These are phyloP conservation scores for Hibiscus mutabilis DNA, from an alignment of 345 rosid species.

Conservation along the genomic window DNA sequence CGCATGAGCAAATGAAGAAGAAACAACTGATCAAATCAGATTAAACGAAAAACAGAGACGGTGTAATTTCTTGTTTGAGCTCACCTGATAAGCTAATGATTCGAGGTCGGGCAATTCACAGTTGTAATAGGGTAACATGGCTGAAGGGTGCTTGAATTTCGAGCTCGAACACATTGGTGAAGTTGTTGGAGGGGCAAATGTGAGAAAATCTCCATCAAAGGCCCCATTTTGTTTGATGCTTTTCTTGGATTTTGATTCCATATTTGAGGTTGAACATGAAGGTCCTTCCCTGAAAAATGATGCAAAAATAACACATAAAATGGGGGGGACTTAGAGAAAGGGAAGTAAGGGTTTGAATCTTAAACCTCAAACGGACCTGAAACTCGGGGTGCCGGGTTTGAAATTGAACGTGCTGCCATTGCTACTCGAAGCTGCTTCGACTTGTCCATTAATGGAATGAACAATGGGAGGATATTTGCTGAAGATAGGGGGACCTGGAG, in stretches of 20 bases:
- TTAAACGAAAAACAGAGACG: neutral
- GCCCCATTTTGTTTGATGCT: slow-evolving; percentile 16
- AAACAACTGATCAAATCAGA: neutral
- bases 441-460: slow-evolving; percentile 24
- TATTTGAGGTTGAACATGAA: slow-evolving; percentile 19
- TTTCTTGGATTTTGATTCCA: slow-evolving; percentile 26
- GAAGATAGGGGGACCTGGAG: slow-evolving; percentile 23
- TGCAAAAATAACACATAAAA: neutral
- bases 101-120: slow-evolving; percentile 26
- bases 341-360: neutral
- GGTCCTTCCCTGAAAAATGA: slow-evolving; percentile 25
- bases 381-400: slow-evolving; percentile 12
- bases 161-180: slow-evolving; percentile 14
- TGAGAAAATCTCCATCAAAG: slow-evolving; percentile 35
- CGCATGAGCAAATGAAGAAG: neutral
- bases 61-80: slow-evolving; percentile 8
- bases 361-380: slow-evolving; percentile 26
- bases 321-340: neutral
- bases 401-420: slow-evolving; percentile 18
- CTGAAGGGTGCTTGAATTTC: slow-evolving; percentile 18
- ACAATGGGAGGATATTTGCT: slow-evolving; percentile 22
- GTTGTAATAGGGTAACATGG: slow-evolving; percentile 16
- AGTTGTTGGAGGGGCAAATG: slow-evolving; percentile 38
- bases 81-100: slow-evolving; percentile 30
- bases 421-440: slow-evolving; percentile 31